phyloP scores from a whole-genome alignment of 1,284 basidiomycete species.

The Peniophora sp. region DNA sequence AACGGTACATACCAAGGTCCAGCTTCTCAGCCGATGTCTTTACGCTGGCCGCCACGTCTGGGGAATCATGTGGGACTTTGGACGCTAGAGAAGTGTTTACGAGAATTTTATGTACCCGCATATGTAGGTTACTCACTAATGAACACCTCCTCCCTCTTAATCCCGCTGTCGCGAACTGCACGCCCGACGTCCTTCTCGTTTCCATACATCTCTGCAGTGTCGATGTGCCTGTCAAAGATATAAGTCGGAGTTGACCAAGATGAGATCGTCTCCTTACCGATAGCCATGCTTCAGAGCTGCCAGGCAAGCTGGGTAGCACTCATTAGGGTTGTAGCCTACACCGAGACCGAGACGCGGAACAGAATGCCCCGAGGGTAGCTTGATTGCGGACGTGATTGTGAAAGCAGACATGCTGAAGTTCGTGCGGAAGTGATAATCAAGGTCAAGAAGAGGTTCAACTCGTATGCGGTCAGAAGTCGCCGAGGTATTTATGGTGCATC shows the following conservation, averaged over 20 bases:
- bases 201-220: conserved; percentile 38
- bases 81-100: conserved; percentile 27
- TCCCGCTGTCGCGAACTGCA: conserved; percentile 31
- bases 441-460: too few relatives aligned
- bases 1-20: conserved; percentile 24
- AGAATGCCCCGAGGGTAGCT: conserved; percentile 3
- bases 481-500: not conserved
- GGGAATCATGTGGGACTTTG: conserved; percentile 30
- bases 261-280: conserved; percentile 17
- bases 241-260: not conserved
- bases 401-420: conserved; percentile 1
- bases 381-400: not conserved
- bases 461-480: not conserved
- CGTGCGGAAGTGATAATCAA: too few relatives aligned
- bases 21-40: conserved; percentile 32
- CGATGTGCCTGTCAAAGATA: conserved; percentile 23
- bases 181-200: conserved; percentile 48
- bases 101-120: not conserved
- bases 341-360: conserved; percentile 40
- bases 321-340: conserved; percentile 33
- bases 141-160: conserved; percentile 36
- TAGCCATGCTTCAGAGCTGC: conserved; percentile 39
- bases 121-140: conserved; percentile 28
- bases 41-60: conserved; percentile 18
- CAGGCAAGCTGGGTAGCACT: conserved; percentile 29